Evolutionary conservation across 148 eudicot genomes (phyloP).

Genomic region (Amaranthus hypochondriacus): DNA sequence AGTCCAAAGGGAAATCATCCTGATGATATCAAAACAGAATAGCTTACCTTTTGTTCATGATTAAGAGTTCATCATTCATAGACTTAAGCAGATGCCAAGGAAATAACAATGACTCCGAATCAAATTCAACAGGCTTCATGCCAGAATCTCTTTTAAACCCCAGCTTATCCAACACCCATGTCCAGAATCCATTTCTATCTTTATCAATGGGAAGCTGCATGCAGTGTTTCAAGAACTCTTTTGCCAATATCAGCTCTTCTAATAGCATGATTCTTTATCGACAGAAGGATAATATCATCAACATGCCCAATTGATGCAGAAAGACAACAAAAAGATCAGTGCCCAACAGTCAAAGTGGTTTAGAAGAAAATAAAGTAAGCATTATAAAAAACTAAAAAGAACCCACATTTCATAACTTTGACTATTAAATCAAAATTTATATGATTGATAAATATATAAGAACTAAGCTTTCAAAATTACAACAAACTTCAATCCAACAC

Average conservation of each 20-base stretch:
- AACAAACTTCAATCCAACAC: too few relatives aligned
- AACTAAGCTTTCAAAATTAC: too few relatives aligned
- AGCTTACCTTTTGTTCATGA: slow-evolving; percentile 68
- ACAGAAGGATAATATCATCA: slow-evolving; percentile 7
- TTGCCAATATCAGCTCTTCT: slow-evolving; percentile 84
- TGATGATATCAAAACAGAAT: slow-evolving; percentile 6
- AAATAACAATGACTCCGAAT: slow-evolving; percentile 49
- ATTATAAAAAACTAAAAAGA: too few relatives aligned
- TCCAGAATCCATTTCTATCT: slow-evolving; percentile 46
- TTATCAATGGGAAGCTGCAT: slow-evolving; percentile 42
- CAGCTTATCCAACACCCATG: slow-evolving; percentile 60
- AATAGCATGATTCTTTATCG: slow-evolving; percentile 85
- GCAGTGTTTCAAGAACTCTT: slow-evolving; percentile 69
- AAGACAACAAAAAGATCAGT: slow-evolving; percentile 12
- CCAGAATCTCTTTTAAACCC: slow-evolving; percentile 32
- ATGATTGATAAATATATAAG: too few relatives aligned
- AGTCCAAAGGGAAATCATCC: neutral
- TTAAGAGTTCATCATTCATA: slow-evolving; percentile 34
- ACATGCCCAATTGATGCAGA: neutral
- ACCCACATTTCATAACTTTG: too few relatives aligned
- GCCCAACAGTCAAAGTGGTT: neutral
- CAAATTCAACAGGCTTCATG: slow-evolving; percentile 36
- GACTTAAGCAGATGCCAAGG: slow-evolving; percentile 90
- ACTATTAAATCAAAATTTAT: too few relatives aligned
- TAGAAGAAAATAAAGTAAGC: neutral